phyloP scores from a whole-genome alignment of 768 basidiomycete genomes.

The Dictyophora rubrovolvata region DNA sequence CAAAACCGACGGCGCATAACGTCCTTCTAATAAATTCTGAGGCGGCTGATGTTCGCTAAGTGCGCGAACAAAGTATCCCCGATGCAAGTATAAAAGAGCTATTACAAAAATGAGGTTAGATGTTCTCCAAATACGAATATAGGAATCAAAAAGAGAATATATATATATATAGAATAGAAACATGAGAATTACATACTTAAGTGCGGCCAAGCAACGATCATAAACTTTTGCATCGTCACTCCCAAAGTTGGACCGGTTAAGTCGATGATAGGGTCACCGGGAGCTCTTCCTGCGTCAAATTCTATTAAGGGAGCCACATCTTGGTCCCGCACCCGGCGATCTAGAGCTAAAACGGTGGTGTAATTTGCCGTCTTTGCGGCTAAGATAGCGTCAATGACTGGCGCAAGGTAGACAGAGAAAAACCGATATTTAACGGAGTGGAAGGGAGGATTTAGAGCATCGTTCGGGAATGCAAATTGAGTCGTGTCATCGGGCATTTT shows the following conservation, averaged over 20 bases:
- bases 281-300: constrained; percentile 5
- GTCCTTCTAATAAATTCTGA: constrained; percentile 5
- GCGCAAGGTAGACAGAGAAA: constrained; percentile 11
- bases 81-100: constrained; percentile 66
- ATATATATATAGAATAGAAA: background rate
- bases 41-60: constrained; percentile 49
- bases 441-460: constrained; percentile 4
- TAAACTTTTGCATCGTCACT: constrained; percentile 10
- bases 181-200: background rate
- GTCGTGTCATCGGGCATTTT: constrained; percentile 16
- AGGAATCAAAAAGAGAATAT: background rate
- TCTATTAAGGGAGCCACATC: constrained; percentile 8
- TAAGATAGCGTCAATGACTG: background rate
- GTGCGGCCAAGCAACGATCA: constrained; percentile 9
- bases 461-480: constrained; percentile 8
- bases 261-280: constrained; percentile 6
- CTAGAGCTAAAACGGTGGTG: constrained; percentile 54
- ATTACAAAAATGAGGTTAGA: background rate
- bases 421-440: constrained; percentile 23
- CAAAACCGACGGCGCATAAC: constrained; percentile 7
- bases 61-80: constrained; percentile 66
- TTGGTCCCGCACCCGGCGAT: constrained; percentile 52
- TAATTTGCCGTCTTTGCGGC: constrained; percentile 52
- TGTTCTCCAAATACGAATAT: background rate
- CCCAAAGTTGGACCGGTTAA: constrained; percentile 5